Evolutionary conservation across 2,329 filamentous ascomycete species (phyloP), one percentile per base, ranked within the genome.

Genomic region (Talaromyces sp.): DNA sequence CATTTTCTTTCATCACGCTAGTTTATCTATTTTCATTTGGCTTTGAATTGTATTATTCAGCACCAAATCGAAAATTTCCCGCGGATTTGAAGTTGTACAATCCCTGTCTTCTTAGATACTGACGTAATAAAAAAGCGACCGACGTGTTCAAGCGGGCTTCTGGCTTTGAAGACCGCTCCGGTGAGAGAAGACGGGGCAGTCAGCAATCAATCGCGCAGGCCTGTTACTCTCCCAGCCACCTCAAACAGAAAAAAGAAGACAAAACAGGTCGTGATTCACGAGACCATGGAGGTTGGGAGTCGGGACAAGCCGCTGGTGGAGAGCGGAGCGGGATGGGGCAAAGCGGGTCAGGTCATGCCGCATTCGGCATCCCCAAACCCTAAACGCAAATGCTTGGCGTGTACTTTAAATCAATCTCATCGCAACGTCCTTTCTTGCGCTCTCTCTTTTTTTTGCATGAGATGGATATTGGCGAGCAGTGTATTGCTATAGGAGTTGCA

Each of bases 361-460:
- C 39, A 60, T 53, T 39, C 36, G 36, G 36, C 17, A 39, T 39
- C 36, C 15, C 15, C 36, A 39, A 39, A 39, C 36, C 36, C 36
- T 39, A 39, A 39, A 39, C 36, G 5, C 36, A 39, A 57, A 25
- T 36, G 54, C 59, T 61, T 61, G 59, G 59, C 59, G 28, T 53
- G 32, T 22, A 54, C 54, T 49, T 61, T 61, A 61, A 32, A 57
- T 57, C 39, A 57, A 61, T 47, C 59, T 53, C 55, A 47, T 47
- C 47, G 27, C 19, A 54, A 25, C n/a, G 6, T 51, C 4, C 3
- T 55, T 9, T 47, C 36, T 39, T 39, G 17, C 19, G 15, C 42
- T 25, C 15, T 52, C 2, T 19, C 42, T 25, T n/a, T 36, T 36
- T 36, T 36, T 36, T 36, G 4, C 33, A 15, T 15, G 33, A 36